Evolutionary conservation across 2,329 filamentous ascomycete species (phyloP).

Genomic region (Septoria linicola): DNA sequence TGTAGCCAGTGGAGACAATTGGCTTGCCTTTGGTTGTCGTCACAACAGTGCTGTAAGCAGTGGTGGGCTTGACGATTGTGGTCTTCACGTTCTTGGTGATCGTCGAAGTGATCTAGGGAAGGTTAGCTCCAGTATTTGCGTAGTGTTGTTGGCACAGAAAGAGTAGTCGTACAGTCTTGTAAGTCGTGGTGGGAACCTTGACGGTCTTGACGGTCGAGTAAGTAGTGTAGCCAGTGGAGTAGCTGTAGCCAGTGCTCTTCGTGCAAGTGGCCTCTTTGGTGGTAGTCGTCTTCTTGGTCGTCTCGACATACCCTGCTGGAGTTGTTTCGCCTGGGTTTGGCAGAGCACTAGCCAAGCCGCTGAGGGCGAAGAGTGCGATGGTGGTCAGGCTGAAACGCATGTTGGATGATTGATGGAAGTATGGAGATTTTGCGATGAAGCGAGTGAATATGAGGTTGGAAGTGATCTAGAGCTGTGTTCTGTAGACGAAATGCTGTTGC

Average conservation of each 20-base stretch:
- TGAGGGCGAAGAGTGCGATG: conserved; percentile 22
- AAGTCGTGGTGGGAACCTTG: conserved; percentile 14
- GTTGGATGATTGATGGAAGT: conserved; percentile 17
- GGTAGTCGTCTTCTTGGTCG: conserved; percentile 1
- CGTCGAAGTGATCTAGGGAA: conserved; percentile 9
- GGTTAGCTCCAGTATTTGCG: neutral
- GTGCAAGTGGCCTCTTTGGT: conserved; percentile 18
- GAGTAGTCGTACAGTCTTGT: conserved; percentile 4
- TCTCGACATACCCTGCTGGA: conserved; percentile 1
- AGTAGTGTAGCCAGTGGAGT: conserved; percentile 14
- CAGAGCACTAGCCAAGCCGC: conserved; percentile 21
- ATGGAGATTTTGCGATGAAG: conserved; percentile 8
- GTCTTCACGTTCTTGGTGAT: conserved; percentile 13
- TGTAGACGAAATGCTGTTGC: conserved; percentile 16
- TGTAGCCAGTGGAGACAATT: neutral
- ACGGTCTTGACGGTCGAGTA: conserved; percentile 14
- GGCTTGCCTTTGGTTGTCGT: conserved; percentile 5
- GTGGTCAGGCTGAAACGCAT: conserved; percentile 25
- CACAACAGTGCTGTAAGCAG: neutral
- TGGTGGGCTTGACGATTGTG: conserved; percentile 12
- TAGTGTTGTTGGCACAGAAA: neutral
- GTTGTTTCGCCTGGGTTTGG: conserved; percentile 16
- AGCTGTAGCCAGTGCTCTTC: conserved; percentile 15
- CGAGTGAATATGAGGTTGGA: conserved; percentile 10
- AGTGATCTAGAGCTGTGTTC: conserved; percentile 13